Evolutionary conservation across 805 yeast genomes (phyloP).

Genomic region (Saccharomycopsis babjevae): DNA sequence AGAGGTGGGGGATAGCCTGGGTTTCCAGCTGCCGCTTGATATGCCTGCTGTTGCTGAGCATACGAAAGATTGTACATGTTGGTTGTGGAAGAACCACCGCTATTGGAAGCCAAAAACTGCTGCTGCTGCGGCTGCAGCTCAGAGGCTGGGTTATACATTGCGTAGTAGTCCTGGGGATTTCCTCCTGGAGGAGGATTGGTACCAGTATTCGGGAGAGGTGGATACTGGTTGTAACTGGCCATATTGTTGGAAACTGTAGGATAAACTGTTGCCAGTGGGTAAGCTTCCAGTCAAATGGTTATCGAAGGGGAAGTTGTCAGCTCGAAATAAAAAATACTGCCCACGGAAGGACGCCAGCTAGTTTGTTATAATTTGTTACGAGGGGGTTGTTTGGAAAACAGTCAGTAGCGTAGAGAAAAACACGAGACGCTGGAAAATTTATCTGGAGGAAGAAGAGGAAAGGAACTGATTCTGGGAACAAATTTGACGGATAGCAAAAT

Average conservation of each 20-base stretch:
- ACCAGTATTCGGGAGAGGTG: background rate
- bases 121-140: background rate
- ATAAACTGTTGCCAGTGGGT: too few relatives aligned
- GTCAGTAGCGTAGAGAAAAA: too few relatives aligned
- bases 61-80: background rate
- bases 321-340: too few relatives aligned
- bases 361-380: too few relatives aligned
- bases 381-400: too few relatives aligned
- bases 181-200: constrained; percentile 1
- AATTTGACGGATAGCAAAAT: too few relatives aligned
- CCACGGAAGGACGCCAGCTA: too few relatives aligned
- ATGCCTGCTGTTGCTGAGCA: background rate
- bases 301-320: too few relatives aligned
- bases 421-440: too few relatives aligned
- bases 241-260: background rate
- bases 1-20: background rate
- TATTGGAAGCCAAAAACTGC: background rate
- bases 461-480: too few relatives aligned
- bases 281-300: too few relatives aligned
- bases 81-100: background rate
- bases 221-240: background rate
- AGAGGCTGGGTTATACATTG: background rate
- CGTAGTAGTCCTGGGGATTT: background rate
- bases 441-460: too few relatives aligned
- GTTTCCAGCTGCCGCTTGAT: background rate